A percentile compares a stretch with the other conserved stretches of the same genome.
phyloP scores from a whole-genome alignment of 345 rosid genomes.

The Citrus mangshanensis region DNA sequence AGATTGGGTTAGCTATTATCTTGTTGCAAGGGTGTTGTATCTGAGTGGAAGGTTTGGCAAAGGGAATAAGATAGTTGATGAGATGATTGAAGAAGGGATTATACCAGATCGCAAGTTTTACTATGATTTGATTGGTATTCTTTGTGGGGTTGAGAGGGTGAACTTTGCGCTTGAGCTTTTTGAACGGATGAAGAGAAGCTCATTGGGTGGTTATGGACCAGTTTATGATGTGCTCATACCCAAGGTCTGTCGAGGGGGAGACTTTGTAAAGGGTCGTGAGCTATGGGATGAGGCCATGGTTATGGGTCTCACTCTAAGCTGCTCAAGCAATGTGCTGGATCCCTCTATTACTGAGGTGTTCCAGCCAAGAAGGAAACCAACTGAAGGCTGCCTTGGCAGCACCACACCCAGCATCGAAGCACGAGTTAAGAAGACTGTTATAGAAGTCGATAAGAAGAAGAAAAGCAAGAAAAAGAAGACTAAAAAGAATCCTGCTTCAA shows the following conservation, averaged over 20 bases:
- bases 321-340: slow-evolving; percentile 50
- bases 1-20: slow-evolving; percentile 74
- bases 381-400: slow-evolving; percentile 32
- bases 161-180: slow-evolving; percentile 67
- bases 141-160: slow-evolving; percentile 74
- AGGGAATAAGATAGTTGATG: slow-evolving; percentile 70
- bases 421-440: slow-evolving; percentile 17
- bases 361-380: slow-evolving; percentile 47
- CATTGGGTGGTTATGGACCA: slow-evolving; percentile 59
- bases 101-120: slow-evolving; percentile 63
- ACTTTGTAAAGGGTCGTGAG: slow-evolving; percentile 69
- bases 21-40: slow-evolving; percentile 70
- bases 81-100: slow-evolving; percentile 62
- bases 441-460: slow-evolving; percentile 23
- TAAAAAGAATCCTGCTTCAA: slow-evolving; percentile 10
- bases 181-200: slow-evolving; percentile 62
- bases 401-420: slow-evolving; percentile 27
- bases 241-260: slow-evolving; percentile 73
- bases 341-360: slow-evolving; percentile 61
- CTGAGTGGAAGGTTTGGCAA: slow-evolving; percentile 78
- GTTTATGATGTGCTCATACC: slow-evolving; percentile 72
- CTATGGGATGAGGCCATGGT: slow-evolving; percentile 73
- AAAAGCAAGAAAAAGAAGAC: slow-evolving; percentile 17
- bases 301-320: slow-evolving; percentile 36
- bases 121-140: slow-evolving; percentile 69